Evolutionary conservation across 306 rosid genomes (phyloP).

Genomic region (Pueraria montana): DNA sequence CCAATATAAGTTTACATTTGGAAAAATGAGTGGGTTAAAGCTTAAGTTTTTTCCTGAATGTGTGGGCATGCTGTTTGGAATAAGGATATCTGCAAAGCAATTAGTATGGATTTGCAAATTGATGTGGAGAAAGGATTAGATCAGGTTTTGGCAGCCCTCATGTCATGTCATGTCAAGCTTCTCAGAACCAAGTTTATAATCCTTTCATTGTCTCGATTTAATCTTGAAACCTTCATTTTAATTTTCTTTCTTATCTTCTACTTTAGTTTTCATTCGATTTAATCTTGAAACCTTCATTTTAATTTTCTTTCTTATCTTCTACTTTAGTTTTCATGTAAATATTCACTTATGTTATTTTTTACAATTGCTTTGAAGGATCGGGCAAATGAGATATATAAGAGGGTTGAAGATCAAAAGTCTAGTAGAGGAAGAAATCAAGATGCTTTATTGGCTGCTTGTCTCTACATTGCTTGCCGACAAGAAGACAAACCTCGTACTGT

Average conservation of each 20-base stretch:
- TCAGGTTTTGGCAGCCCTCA: not conserved
- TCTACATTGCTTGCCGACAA: constrained; percentile 98
- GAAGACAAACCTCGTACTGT: constrained; percentile 98
- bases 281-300: constrained; percentile 24
- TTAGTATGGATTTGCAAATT: not conserved
- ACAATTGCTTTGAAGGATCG: constrained; percentile 76
- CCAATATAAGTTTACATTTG: not conserved
- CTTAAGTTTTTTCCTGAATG: not conserved
- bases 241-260: too few species aligned
- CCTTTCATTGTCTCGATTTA: constrained; percentile 2
- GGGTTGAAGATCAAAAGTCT: constrained; percentile 98
- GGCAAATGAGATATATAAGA: constrained; percentile 96
- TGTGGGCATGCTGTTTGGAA: not conserved
- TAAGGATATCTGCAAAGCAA: constrained; percentile 4
- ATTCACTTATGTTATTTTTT: constrained; percentile 43
- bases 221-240: constrained; percentile 22
- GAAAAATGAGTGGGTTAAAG: constrained; percentile 8
- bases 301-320: not conserved
- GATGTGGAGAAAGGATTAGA: not conserved
- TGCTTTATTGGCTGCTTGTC: constrained; percentile 98
- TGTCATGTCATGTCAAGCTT: not conserved
- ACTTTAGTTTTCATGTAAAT: constrained; percentile 6
- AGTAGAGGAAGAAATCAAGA: constrained; percentile 99
- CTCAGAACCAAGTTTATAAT: constrained; percentile 9
- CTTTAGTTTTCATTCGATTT: too few species aligned